Conservation (phyloP, 2,329 filamentous ascomycete species). For the Microdochium paspali region DNA sequence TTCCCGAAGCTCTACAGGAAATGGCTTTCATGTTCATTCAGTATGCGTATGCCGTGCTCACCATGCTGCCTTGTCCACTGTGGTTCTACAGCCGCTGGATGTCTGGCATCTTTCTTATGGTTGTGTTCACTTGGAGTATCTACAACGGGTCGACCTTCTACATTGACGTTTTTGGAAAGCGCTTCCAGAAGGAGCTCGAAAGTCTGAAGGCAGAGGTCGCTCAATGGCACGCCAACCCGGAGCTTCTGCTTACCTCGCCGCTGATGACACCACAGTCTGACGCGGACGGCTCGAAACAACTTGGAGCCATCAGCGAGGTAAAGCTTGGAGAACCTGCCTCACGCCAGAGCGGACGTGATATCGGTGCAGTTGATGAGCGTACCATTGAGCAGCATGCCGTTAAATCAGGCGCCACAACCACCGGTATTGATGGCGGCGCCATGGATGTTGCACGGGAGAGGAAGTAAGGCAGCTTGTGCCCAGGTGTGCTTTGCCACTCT, state of each 20-base stretch:
- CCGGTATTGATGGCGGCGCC: conserved; percentile 33
- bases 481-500: too few species aligned
- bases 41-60: conserved; percentile 80
- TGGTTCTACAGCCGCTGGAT: conserved; percentile 90
- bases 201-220: conserved; percentile 79
- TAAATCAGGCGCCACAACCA: conserved; percentile 17
- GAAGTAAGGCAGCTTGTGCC: conserved; percentile 16
- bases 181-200: conserved; percentile 94
- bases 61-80: conserved; percentile 87
- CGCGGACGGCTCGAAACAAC: conserved; percentile 6
- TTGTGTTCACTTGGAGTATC: conserved; percentile 88
- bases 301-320: conserved; percentile 7
- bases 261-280: conserved; percentile 24
- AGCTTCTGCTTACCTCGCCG: conserved; percentile 30
- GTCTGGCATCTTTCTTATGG: conserved; percentile 64
- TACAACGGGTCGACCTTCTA: conserved; percentile 98
- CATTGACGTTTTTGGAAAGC: conserved; percentile 93
- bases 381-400: conserved; percentile 9
- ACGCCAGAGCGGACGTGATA: conserved; percentile 4
- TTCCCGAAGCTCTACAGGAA: conserved; percentile 72
- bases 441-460: conserved; percentile 38
- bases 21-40: conserved; percentile 94
- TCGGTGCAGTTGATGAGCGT: conserved; percentile 39
- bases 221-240: conserved; percentile 67
- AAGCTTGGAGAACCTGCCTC: conserved; percentile 15